Evolutionary conservation across 1,284 basidiomycete species (phyloP).

Genomic region (Malassezia slooffiae): DNA sequence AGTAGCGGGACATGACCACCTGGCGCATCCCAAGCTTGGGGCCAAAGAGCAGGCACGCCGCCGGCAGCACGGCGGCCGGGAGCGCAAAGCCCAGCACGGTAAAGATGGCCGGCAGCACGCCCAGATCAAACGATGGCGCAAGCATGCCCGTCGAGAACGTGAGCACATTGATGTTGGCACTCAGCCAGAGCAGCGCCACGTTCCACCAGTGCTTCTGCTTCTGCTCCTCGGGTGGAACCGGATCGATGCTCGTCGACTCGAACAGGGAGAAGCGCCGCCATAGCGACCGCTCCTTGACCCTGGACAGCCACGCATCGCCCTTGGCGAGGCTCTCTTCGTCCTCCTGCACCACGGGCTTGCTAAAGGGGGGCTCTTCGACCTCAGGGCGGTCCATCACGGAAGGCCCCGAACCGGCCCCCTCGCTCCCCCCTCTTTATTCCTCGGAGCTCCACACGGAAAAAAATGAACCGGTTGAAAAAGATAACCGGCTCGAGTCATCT

Average conservation of each 20-base stretch:
- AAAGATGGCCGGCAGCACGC: constrained; percentile 49
- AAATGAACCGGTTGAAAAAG: too few species aligned
- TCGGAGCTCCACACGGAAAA: too few species aligned
- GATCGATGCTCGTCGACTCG: constrained; percentile 11
- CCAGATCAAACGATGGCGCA: constrained; percentile 52
- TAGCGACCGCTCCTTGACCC: too few species aligned
- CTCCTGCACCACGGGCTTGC: too few species aligned
- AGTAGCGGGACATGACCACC: constrained; percentile 53
- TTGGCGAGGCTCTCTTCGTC: too few species aligned
- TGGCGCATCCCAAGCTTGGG: constrained; percentile 57
- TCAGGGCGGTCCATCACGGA: too few species aligned
- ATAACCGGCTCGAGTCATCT: too few species aligned
- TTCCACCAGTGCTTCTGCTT: neutral
- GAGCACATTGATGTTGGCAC: constrained; percentile 22
- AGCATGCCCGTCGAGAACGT: constrained; percentile 57
- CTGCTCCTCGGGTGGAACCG: constrained; percentile 8
- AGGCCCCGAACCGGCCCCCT: too few species aligned
- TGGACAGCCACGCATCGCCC: too few species aligned
- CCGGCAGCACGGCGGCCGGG: constrained; percentile 40
- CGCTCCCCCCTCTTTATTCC: too few species aligned
- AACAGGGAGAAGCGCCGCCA: constrained; percentile 6
- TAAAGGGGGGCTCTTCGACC: too few species aligned
- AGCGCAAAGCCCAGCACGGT: constrained; percentile 47
- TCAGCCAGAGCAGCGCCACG: constrained; percentile 9
- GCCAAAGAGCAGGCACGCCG: constrained; percentile 49